Evolutionary conservation across 2,329 filamentous ascomycete genomes (phyloP).

Genomic region (Pestalotiopsis sp.): DNA sequence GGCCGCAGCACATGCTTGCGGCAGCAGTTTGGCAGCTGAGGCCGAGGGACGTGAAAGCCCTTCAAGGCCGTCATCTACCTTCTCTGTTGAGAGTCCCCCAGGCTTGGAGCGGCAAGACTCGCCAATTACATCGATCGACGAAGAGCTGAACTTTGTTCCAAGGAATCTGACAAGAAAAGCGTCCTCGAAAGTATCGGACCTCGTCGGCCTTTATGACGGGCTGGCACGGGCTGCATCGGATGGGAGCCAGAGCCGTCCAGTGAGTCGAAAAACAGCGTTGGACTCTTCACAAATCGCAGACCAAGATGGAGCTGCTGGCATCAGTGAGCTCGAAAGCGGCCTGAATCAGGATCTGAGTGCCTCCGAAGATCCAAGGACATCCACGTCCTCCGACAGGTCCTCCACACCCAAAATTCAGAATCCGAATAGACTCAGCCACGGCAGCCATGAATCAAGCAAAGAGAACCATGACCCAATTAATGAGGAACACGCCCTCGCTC

Average conservation of each 20-base stretch:
- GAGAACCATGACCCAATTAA: background rate
- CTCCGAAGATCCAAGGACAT: background rate
- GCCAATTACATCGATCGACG: conserved; percentile 49
- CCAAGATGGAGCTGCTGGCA: background rate
- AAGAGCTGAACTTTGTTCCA: conserved; percentile 35
- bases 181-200: conserved; percentile 50
- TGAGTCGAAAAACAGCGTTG: background rate
- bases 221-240: conserved; percentile 33
- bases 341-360: conserved; percentile 9
- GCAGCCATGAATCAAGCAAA: background rate
- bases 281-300: conserved; percentile 19
- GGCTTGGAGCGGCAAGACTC: conserved; percentile 40
- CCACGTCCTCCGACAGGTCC: conserved; percentile 16
- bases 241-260: too few species aligned
- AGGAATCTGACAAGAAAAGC: conserved; percentile 30
- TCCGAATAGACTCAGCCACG: conserved; percentile 4
- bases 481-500: conserved; percentile 11
- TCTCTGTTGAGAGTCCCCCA: conserved; percentile 31
- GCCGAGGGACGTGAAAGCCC: conserved; percentile 21
- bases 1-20: background rate
- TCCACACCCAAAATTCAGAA: conserved; percentile 23
- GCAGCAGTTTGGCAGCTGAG: conserved; percentile 15
- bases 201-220: conserved; percentile 55
- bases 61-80: conserved; percentile 31
- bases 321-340: conserved; percentile 33